Percentiles rank a stretch among this genome's conserved stretches.
These are phyloP conservation scores for Prunus mongolica DNA, from an alignment of 306 rosid genomes.

Conservation along the genomic window DNA sequence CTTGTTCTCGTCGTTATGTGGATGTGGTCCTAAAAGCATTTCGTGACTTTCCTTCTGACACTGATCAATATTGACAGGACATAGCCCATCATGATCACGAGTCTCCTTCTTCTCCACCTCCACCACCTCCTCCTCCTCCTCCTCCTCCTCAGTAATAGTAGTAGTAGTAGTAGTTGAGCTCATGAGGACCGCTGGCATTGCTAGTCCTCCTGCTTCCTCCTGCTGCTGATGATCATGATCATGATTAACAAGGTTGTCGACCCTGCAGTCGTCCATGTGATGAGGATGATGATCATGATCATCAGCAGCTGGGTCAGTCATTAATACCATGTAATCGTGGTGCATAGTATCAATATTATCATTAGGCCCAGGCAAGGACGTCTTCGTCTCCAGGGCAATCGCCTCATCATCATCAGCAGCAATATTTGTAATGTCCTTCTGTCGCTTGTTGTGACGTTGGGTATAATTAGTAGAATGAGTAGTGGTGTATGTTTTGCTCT, in stretches of 20 bases:
- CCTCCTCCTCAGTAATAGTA: too few relatives aligned
- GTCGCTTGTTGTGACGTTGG: conserved; percentile 9
- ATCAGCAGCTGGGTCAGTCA: neutral
- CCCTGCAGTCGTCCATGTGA: too few relatives aligned
- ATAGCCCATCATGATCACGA: too few relatives aligned
- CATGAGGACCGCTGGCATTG: neutral
- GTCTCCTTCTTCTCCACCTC: too few relatives aligned
- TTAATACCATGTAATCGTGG: neutral
- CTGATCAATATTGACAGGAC: neutral
- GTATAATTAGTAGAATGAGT: neutral
- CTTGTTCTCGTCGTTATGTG: neutral
- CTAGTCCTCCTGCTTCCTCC: neutral
- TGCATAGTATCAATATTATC: neutral
- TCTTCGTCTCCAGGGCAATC: neutral
- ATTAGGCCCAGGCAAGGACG: neutral
- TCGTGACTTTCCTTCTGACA: neutral
- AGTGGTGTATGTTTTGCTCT: conserved; percentile 14
- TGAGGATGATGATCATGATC: neutral
- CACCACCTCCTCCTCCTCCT: neutral
- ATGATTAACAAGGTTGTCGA: too few relatives aligned
- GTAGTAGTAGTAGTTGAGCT: neutral
- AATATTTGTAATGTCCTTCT: neutral
- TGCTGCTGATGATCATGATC: neutral
- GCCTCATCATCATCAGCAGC: neutral
- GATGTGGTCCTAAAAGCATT: neutral